These are phyloP conservation scores for Crepidotus variabilis DNA, from an alignment of 768 basidiomycete genomes.

Conservation along the genomic window DNA sequence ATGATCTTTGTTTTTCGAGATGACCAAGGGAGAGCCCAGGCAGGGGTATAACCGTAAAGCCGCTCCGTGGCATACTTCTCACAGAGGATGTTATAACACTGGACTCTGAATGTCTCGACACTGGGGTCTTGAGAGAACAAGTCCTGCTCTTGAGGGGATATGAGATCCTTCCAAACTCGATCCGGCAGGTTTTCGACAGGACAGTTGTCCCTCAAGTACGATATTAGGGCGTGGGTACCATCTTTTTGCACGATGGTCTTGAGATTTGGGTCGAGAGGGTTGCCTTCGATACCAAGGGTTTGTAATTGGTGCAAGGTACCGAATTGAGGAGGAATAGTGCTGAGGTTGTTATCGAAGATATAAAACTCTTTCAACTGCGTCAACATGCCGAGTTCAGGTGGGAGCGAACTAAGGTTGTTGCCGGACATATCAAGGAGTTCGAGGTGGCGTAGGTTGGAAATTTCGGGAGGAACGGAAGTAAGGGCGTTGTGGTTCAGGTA, in stretches of 20 bases:
- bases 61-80: slow-evolving; percentile 85
- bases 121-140: slow-evolving; percentile 56
- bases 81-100: slow-evolving; percentile 94
- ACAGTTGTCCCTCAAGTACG: slow-evolving; percentile 91
- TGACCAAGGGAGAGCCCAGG: slow-evolving; percentile 95
- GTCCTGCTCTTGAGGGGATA: slow-evolving; percentile 57
- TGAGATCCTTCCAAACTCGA: slow-evolving; percentile 69
- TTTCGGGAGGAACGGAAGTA: slow-evolving; percentile 72
- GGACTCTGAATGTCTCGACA: slow-evolving; percentile 72
- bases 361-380: slow-evolving; percentile 88
- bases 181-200: slow-evolving; percentile 80
- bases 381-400: slow-evolving; percentile 88
- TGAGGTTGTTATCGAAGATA: slow-evolving; percentile 93
- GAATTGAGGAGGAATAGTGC: slow-evolving; percentile 79
- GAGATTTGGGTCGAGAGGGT: slow-evolving; percentile 77
- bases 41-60: slow-evolving; percentile 94
- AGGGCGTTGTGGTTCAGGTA: slow-evolving; percentile 96
- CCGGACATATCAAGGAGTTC: slow-evolving; percentile 90
- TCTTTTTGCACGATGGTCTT: slow-evolving; percentile 89
- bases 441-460: slow-evolving; percentile 79
- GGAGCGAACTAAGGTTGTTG: slow-evolving; percentile 75
- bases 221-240: slow-evolving; percentile 85
- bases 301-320: slow-evolving; percentile 91
- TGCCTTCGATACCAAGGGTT: slow-evolving; percentile 95
- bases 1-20: slow-evolving; percentile 89